Evolutionary conservation across 176 grass and related monocot species (phyloP).

Genomic region (Metroxylon sagu): DNA sequence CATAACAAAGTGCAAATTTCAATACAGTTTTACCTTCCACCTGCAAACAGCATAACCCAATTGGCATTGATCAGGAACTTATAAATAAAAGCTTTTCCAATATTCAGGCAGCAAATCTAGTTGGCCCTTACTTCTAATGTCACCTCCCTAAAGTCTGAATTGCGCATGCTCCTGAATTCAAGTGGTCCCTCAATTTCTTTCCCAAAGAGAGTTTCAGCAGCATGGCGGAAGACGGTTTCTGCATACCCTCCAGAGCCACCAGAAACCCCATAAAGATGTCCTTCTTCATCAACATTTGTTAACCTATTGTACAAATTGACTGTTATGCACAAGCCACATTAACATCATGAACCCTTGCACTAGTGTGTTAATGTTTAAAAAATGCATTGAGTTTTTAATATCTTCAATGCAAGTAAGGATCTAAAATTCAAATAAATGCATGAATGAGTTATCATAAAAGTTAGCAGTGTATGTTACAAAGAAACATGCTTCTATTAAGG

Average conservation of each 20-base stretch:
- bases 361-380: too few species aligned
- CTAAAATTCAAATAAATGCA: too few species aligned
- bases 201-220: conserved; percentile 56
- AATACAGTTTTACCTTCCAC: conserved; percentile 74
- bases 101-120: neutral
- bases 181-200: conserved; percentile 55
- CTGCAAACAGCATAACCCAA: conserved; percentile 33
- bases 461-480: too few species aligned
- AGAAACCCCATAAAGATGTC: conserved; percentile 74
- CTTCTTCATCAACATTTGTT: conserved; percentile 77
- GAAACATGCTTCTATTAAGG: too few species aligned
- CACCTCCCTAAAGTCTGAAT: conserved; percentile 82
- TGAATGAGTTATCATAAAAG: too few species aligned
- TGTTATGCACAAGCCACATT: too few species aligned
- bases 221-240: conserved; percentile 76
- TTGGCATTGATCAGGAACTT: too few species aligned
- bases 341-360: too few species aligned
- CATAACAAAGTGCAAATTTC: conserved; percentile 95
- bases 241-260: conserved; percentile 93
- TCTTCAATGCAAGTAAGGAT: too few species aligned
- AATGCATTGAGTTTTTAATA: too few species aligned
- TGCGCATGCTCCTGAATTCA: conserved; percentile 63
- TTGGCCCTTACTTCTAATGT: conserved; percentile 43
- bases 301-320: conserved; percentile 31
- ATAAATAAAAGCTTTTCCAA: neutral